Evolutionary conservation across 345 rosid genomes (phyloP).

Genomic region (Hibiscus syriacus): DNA sequence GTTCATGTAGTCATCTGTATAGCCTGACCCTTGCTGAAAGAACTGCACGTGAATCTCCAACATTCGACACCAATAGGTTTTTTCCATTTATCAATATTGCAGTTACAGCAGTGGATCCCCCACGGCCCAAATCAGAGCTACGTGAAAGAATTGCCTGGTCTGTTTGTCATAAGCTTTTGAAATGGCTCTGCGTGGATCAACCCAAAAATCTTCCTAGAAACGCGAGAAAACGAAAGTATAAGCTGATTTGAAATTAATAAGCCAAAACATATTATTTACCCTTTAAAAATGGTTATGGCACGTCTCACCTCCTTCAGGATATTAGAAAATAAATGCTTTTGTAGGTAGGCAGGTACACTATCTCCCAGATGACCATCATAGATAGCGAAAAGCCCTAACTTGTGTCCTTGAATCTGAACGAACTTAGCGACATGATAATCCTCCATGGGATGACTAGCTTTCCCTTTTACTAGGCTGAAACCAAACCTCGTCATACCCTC

Average conservation of each 20-base stretch:
- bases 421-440: slow-evolving; percentile 74
- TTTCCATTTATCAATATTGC: slow-evolving; percentile 49
- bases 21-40: slow-evolving; percentile 48
- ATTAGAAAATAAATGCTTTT: slow-evolving; percentile 57
- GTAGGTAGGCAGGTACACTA: slow-evolving; percentile 53
- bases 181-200: slow-evolving; percentile 46
- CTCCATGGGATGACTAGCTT: slow-evolving; percentile 69
- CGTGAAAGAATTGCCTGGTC: slow-evolving; percentile 54
- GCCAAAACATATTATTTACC: slow-evolving; percentile 1
- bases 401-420: slow-evolving; percentile 35
- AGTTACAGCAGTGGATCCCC: slow-evolving; percentile 72
- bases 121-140: slow-evolving; percentile 54
- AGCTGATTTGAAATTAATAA: neutral
- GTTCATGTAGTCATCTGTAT: slow-evolving; percentile 51
- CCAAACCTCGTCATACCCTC: slow-evolving; percentile 51
- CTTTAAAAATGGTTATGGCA: slow-evolving; percentile 1
- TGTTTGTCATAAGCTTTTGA: slow-evolving; percentile 59
- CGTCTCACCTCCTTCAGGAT: slow-evolving; percentile 55
- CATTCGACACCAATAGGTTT: slow-evolving; percentile 55
- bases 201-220: slow-evolving; percentile 57
- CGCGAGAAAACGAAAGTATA: slow-evolving; percentile 10
- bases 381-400: slow-evolving; percentile 65
- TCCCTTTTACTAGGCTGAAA: slow-evolving; percentile 55
- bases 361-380: slow-evolving; percentile 76
- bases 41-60: slow-evolving; percentile 67